Evolutionary conservation across 805 yeast species (phyloP).

Genomic region (Candida montana): DNA sequence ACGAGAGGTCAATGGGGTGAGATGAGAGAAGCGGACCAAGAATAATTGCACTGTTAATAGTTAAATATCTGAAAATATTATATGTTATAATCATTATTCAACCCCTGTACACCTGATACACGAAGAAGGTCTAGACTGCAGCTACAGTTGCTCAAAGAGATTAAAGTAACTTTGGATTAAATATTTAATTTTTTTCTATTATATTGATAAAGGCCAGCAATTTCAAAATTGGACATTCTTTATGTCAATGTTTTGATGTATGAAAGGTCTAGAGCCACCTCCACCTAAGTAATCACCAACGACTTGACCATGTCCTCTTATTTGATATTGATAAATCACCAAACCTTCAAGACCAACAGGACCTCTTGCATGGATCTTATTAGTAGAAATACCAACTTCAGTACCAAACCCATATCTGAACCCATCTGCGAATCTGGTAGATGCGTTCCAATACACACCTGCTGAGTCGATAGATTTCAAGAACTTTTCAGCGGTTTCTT

Average conservation of each 20-base stretch:
- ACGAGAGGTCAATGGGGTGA: constrained; percentile 72
- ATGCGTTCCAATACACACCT: constrained; percentile 96
- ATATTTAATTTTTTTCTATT: too few species aligned
- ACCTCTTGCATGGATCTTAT: constrained; percentile 96
- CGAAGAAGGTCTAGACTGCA: too few species aligned
- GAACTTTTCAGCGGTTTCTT: constrained; percentile 67
- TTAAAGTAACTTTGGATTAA: too few species aligned
- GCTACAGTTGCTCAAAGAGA: too few species aligned
- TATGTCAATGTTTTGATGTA: constrained; percentile 58
- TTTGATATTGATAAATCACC: constrained; percentile 90
- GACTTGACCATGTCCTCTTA: constrained; percentile 89
- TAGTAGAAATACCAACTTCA: constrained; percentile 96
- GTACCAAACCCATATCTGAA: constrained; percentile 98
- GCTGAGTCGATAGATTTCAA: constrained; percentile 87
- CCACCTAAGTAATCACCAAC: constrained; percentile 91
- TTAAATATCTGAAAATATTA: too few species aligned
- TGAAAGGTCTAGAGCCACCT: constrained; percentile 77
- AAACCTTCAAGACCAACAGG: constrained; percentile 98
- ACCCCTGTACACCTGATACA: too few species aligned
- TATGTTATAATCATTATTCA: too few species aligned
- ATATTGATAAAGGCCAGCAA: too few species aligned
- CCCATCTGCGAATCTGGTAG: constrained; percentile 97
- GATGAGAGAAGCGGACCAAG: constrained; percentile 36
- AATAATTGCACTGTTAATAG: constrained; percentile 5
- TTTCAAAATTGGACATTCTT: constrained; percentile 4